Percentiles rank a stretch among this genome's conserved stretches.
Evolutionary conservation across 2,329 filamentous ascomycete genomes (phyloP).

Genomic region (Ophiosphaerella narmari): DNA sequence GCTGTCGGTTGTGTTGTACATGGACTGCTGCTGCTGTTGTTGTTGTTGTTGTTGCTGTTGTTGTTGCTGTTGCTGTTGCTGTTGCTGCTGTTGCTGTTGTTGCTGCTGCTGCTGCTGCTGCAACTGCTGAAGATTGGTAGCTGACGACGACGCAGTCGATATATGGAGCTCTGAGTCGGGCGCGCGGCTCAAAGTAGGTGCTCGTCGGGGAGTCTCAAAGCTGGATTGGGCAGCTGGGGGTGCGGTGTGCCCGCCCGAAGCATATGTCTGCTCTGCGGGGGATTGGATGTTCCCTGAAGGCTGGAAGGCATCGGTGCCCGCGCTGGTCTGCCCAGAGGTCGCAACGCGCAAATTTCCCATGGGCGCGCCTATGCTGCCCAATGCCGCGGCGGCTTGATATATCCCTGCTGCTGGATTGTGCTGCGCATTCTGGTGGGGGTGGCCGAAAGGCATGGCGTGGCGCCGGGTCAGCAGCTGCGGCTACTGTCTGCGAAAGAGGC

Average conservation of each 20-base stretch:
- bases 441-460: conserved; percentile 46
- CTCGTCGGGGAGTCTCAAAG: conserved; percentile 58
- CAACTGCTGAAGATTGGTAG: not conserved
- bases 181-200: conserved; percentile 48
- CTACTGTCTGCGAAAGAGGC: not conserved
- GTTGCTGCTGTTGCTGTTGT: not conserved
- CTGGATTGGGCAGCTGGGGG: conserved; percentile 47
- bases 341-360: conserved; percentile 46
- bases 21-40: conserved; percentile 46
- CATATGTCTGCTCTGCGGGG: conserved; percentile 9
- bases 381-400: conserved; percentile 51
- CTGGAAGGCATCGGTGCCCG: conserved; percentile 52
- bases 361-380: conserved; percentile 55
- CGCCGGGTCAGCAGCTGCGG: conserved; percentile 12
- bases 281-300: conserved; percentile 33
- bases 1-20: conserved; percentile 57
- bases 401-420: conserved; percentile 50
- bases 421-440: conserved; percentile 38
- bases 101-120: not conserved
- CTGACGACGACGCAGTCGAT: conserved; percentile 48
- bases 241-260: conserved; percentile 29
- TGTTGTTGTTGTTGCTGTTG: conserved; percentile 38
- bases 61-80: conserved; percentile 10
- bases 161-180: conserved; percentile 62
- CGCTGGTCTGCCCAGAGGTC: conserved; percentile 48